Base-by-base conservation (phyloP, 1,284 basidiomycete species). In the Anthracocystis walkeri region DNA sequence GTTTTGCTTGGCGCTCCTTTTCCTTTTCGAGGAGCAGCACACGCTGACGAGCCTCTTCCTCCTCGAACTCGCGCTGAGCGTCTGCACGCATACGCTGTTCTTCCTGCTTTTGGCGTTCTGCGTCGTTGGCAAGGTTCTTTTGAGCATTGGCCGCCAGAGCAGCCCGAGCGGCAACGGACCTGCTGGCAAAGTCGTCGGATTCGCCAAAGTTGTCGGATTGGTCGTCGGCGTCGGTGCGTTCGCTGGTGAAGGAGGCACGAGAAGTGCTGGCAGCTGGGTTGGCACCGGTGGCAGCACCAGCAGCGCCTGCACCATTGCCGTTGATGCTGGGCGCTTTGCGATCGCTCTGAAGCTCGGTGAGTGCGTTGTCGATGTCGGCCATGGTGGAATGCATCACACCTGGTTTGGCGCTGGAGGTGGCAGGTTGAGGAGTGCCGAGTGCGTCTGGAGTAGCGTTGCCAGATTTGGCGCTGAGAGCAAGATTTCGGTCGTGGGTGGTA, bases 401-500 rank as follows among this genome's bases (percentile, higher is more conserved):
- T 0, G 74, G 64, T 35, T 55, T 50, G n/a, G 52, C 29, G 23
- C 58, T 63, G 42, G 58, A 14, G 12, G 46, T 25, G 16, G 38
- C 57, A 14, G 18, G 56, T 41, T 74, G 64, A 27, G 75, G 70
- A 20, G 75, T 69, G 61, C 58, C 59, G 41, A 68, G 58, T 10
- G 58, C 60, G 27, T 73, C 62, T 3, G 70, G 55, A 7, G 76
- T 67, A 5, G 63, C 64, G 7, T 51, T 58, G 41, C 71, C 75
- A 0, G 69, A 71, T 23, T 64, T 61, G 23, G 75, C 69, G 41
- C 62, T 68, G 33, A 73, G 69, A 23, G 78, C 82, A 11, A 77
- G 73, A 27, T 61, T 66, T 40, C 72, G 58, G 57, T 85, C 82
- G 50, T 72, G 58, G 29, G 83, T 83, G 3, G 95, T 97, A 85